phyloP scores from a whole-genome alignment of 2,329 filamentous ascomycete genomes.

The Paracamarosporium sp. region DNA sequence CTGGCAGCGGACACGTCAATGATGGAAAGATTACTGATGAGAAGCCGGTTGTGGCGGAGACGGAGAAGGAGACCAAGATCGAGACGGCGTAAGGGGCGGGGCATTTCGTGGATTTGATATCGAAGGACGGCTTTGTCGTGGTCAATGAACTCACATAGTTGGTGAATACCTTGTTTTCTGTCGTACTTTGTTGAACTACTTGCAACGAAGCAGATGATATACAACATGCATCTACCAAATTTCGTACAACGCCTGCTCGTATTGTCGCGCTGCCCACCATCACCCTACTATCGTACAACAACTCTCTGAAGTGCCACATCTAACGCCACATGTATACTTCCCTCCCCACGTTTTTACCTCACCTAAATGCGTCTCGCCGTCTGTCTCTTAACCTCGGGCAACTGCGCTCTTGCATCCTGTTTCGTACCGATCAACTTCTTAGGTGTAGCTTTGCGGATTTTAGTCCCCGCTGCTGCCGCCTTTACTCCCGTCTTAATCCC shows the following conservation, averaged over 20 bases:
- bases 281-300: neutral
- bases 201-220: neutral
- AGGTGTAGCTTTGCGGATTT: neutral
- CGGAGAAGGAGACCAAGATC: neutral
- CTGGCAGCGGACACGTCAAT: constrained; percentile 6
- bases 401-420: neutral
- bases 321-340: too few species aligned
- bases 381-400: constrained; percentile 33
- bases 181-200: neutral
- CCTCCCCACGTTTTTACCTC: constrained; percentile 4
- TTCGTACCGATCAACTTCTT: constrained; percentile 2
- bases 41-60: constrained; percentile 22
- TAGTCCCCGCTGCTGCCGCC: neutral
- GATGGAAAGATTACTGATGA: constrained; percentile 17
- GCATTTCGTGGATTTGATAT: neutral
- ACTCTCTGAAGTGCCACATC: neutral
- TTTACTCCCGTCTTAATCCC: constrained; percentile 1
- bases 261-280: neutral
- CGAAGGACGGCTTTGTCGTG: neutral
- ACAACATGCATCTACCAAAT: neutral
- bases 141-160: too few species aligned
- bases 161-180: neutral
- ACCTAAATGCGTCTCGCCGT: constrained; percentile 19
- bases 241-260: neutral
- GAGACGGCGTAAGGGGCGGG: neutral